Base-by-base conservation (phyloP, 106 monocot genomes). In the Dendrobium chrysotoxum region DNA sequence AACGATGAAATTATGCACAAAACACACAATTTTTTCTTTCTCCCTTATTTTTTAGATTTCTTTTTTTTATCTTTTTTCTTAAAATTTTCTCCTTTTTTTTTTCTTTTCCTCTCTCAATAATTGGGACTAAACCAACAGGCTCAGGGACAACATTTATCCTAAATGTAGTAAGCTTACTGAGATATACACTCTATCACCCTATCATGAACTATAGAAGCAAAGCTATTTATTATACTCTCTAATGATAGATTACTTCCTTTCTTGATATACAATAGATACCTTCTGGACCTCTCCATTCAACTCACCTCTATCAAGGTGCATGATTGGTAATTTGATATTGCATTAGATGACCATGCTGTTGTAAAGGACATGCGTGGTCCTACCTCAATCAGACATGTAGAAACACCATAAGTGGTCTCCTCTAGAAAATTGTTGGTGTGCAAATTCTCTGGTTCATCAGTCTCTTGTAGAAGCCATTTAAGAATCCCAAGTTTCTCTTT, bases 141-240 rank as follows among this genome's bases (percentile, higher is more conserved):
- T 98, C 94, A 17, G 98, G 92, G 80, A 89, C 44, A 28, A 70
- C 55, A 54, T 68, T 30, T 18, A 85, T 79, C 40, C 79, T 41
- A 53, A 98, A 98, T n/a, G 92, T 88, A 31, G 26, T 76, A 30
- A 94, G 91, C 81, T 83, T 89, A 50, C 44, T 61, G 21, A 88
- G 82, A 79, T 98, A 98, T 83, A 81, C 94, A 95, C 67, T 98
- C 94, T 30, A 95, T 98, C 98, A 98, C 95, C 78, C 98, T 91
- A 82, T 98, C 98, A 82, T 95, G 98, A 73, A 98, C 82, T 86
- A 95, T 85, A 23, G 91, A 81, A 53, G 89, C 88, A 79, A 98
- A 98, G n/a, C 91, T 86, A 40, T 80, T 86, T 21, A 91, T 75
- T 72, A 91, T 89, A 39, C 64, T 57, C 74, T 86, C 89, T 28